A percentile compares a stretch with the other conserved stretches of the same genome.
phyloP scores from a whole-genome alignment of 257 asterid species.

The Marsdenia floribunda region DNA sequence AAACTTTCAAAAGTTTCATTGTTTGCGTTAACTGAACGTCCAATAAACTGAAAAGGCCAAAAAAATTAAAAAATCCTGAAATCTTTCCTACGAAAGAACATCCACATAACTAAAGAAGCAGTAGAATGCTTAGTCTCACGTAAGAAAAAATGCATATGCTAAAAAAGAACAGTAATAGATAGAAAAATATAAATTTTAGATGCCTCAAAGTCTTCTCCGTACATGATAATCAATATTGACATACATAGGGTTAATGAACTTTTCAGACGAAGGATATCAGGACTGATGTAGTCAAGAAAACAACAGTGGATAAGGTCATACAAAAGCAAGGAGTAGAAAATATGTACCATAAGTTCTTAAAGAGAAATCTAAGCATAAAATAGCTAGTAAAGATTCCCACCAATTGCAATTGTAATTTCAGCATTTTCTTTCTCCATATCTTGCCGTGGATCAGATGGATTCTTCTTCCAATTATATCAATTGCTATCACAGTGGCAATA shows the following conservation, averaged over 20 bases:
- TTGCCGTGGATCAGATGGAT: background rate
- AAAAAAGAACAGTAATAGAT: background rate
- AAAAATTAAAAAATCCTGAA: background rate
- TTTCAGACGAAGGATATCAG: background rate
- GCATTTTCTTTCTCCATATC: background rate
- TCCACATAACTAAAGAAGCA: background rate
- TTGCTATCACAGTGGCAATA: background rate
- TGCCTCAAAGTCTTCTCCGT: background rate
- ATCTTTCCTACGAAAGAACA: background rate
- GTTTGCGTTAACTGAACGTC: background rate
- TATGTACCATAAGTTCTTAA: background rate
- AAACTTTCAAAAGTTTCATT: conserved; percentile 11
- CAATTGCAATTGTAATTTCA: background rate
- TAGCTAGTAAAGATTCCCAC: background rate
- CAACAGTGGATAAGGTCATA: background rate
- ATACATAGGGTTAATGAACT: background rate
- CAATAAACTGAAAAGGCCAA: conserved; percentile 16
- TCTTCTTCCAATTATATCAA: background rate
- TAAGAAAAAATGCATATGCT: background rate
- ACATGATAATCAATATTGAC: background rate
- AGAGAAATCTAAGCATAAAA: background rate
- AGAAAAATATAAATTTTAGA: background rate
- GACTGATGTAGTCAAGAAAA: conserved; percentile 2
- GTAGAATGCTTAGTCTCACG: background rate
- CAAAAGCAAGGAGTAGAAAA: background rate